phyloP scores from a whole-genome alignment of 768 basidiomycete species.

The Kwoniella heveanensis region DNA sequence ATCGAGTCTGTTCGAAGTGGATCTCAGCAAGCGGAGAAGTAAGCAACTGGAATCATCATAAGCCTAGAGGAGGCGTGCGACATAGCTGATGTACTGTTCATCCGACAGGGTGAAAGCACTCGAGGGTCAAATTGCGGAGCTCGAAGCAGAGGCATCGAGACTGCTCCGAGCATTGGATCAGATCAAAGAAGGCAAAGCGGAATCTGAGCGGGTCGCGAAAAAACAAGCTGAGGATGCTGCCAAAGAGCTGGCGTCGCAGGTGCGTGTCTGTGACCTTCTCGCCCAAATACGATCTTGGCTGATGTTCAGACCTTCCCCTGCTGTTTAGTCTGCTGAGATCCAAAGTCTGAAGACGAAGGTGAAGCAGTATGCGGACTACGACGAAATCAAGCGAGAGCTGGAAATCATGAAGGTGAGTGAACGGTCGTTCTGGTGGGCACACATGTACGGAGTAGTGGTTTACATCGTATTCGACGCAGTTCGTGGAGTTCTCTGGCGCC shows the following conservation, averaged over 20 bases:
- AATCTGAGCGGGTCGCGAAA: conserved; percentile 60
- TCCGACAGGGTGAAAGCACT: conserved; percentile 67
- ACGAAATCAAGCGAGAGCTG: conserved; percentile 95
- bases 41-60: not conserved
- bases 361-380: conserved; percentile 79
- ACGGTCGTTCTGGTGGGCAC: not conserved
- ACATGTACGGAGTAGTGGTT: not conserved
- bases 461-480: conserved; percentile 62
- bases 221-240: conserved; percentile 66
- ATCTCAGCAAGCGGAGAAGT: conserved; percentile 50
- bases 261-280: conserved; percentile 58
- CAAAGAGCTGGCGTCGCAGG: conserved; percentile 63
- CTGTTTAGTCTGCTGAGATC: conserved; percentile 64
- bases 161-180: conserved; percentile 65
- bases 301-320: too few relatives aligned
- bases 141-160: conserved; percentile 74
- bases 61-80: not conserved
- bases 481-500: conserved; percentile 90
- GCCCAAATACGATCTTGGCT: not conserved
- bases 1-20: conserved; percentile 87
- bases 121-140: conserved; percentile 70
- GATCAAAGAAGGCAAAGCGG: conserved; percentile 65
- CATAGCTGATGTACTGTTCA: not conserved
- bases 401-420: conserved; percentile 91
- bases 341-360: conserved; percentile 70